Evolutionary conservation across 495 filamentous ascomycete genomes (phyloP).

Genomic region (Aspergillus baeticus): DNA sequence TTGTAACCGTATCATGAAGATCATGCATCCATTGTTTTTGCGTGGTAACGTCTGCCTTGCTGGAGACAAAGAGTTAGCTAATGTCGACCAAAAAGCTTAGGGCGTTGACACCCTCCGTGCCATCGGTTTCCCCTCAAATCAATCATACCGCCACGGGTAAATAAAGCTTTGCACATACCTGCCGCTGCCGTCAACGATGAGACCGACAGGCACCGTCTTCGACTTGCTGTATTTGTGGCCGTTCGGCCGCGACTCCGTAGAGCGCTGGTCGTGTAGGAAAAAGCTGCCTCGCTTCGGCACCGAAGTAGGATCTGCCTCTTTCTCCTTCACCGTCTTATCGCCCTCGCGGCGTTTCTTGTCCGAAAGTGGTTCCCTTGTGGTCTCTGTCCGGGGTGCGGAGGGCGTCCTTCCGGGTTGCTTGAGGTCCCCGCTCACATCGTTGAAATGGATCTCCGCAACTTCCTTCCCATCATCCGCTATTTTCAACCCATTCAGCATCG

Average conservation of each 20-base stretch:
- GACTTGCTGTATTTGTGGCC: slow-evolving; percentile 40
- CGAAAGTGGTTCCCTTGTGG: slow-evolving; percentile 48
- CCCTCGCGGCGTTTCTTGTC: slow-evolving; percentile 80
- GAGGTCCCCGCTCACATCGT: slow-evolving; percentile 49
- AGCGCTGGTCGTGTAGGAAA: slow-evolving; percentile 94
- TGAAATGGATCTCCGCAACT: slow-evolving; percentile 63
- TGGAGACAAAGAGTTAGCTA: slow-evolving; percentile 41
- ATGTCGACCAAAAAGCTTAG: not conserved
- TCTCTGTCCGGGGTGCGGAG: slow-evolving; percentile 42
- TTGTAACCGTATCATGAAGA: slow-evolving; percentile 80
- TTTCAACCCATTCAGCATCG: slow-evolving; percentile 83
- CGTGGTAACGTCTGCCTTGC: slow-evolving; percentile 70
- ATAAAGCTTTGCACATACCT: slow-evolving; percentile 11
- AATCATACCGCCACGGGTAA: not conserved
- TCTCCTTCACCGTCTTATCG: slow-evolving; percentile 83
- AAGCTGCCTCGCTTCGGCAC: slow-evolving; percentile 94
- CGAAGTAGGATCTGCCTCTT: slow-evolving; percentile 88
- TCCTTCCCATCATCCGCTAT: slow-evolving; percentile 57
- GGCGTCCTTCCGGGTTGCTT: slow-evolving; percentile 32
- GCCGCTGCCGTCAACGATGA: slow-evolving; percentile 49
- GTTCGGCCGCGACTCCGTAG: slow-evolving; percentile 70
- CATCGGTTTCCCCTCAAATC: not conserved
- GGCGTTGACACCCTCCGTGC: not conserved
- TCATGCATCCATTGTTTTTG: slow-evolving; percentile 89
- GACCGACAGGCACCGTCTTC: slow-evolving; percentile 43